These are phyloP conservation scores for Candida sithepensis DNA, from an alignment of 805 yeast species.

Conservation along the genomic window DNA sequence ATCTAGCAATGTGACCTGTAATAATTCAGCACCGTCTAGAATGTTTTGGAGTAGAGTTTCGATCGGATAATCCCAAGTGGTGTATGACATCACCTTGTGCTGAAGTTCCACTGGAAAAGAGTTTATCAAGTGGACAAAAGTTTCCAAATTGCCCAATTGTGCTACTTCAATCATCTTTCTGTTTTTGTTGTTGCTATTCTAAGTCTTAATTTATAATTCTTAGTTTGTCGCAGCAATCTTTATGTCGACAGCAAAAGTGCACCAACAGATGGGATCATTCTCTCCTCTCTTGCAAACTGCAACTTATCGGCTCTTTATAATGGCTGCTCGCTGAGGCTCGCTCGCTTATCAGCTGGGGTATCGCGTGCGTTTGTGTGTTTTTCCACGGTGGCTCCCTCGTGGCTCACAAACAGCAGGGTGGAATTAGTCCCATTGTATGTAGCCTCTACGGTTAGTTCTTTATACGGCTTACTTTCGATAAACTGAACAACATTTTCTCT, in stretches of 20 bases:
- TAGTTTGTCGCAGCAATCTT: too few relatives aligned
- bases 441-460: not conserved
- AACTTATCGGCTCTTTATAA: not conserved
- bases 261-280: too few relatives aligned
- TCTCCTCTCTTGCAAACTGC: not conserved
- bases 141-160: not conserved
- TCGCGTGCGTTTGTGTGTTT: too few relatives aligned
- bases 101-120: conserved; percentile 1
- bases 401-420: not conserved
- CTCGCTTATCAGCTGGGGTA: too few relatives aligned
- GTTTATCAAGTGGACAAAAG: not conserved
- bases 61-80: not conserved
- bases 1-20: not conserved
- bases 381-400: too few relatives aligned
- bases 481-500: too few relatives aligned
- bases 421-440: not conserved
- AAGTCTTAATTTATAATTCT: too few relatives aligned
- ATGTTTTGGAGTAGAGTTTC: not conserved
- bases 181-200: too few relatives aligned
- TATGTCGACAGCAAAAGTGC: too few relatives aligned
- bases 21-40: not conserved
- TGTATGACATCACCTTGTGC: conserved; percentile 1
- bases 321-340: too few relatives aligned
- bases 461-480: too few relatives aligned
- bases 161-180: not conserved